Base-by-base conservation (phyloP, 371 early-diverging fungal genomes). In the Rhizopus delemar region DNA sequence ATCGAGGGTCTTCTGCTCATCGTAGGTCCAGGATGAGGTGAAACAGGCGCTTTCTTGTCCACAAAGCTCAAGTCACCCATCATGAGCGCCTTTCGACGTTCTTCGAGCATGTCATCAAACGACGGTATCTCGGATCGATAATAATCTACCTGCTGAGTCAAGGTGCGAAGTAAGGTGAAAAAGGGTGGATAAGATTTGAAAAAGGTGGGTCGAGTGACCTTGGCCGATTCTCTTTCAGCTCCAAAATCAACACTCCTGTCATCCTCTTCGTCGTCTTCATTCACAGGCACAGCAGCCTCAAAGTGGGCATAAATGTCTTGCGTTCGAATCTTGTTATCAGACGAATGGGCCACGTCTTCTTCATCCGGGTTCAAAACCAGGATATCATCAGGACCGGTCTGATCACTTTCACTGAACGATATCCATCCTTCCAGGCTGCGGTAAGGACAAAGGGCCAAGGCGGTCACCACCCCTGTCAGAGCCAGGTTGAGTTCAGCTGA, bases 401-500 rank as follows among this genome's bases (percentile, higher is more conserved):
- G 78, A 64, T 88, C 82, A 11, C 75, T 74, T 41, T 85, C 86
- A 53, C 79, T 80, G 66, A 91, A 91, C n/a, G 88, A 72, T 7
- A 91, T 77, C 92, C 90, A 91, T 4, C 89, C 86, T 57, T 90
- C 91, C 41, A 91, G 68, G 31, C 89, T 87, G 8, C 91, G 83
- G 53, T 82, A 84, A 2, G 90, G 90, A 56, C 92, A 93, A 3
- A 86, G 71, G 2, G 89, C 90, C 51, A 97, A 73, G 5, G 91
- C 90, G 0, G 92, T 84, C 16, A 97, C 72, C 12, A 93, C 92
- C 15, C 93, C 94, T 0, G 96, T 94, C 41, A 97, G 70, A 0
- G 93, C 93, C 63, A 97, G 63, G 68, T 97, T 97, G 58, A 94
- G 84, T 46, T 91, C 90, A 31, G 89, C 86, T 11, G 94, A 88